A percentile compares a stretch with the other conserved stretches of the same genome.
Evolutionary conservation across 257 asterid genomes (phyloP).

Genomic region (Apocynum venetum): DNA sequence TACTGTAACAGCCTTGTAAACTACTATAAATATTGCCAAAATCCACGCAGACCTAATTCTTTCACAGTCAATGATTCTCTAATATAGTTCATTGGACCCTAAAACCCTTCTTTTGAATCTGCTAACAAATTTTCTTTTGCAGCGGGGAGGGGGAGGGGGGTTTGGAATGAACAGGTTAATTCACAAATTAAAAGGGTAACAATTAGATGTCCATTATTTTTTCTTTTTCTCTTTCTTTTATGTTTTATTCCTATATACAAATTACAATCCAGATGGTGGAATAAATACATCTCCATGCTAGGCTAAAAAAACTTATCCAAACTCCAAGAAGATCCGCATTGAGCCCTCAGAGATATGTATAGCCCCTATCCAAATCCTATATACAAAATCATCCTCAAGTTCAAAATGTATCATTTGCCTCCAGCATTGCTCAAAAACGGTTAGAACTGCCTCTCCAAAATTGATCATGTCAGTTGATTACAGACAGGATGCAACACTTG

Average conservation of each 20-base stretch:
- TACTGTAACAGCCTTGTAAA: too few relatives aligned
- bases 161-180: not conserved
- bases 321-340: not conserved
- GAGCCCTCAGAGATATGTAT: constrained; percentile 9
- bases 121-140: too few relatives aligned
- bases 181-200: not conserved
- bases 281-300: not conserved
- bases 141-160: too few relatives aligned
- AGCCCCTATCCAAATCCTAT: constrained; percentile 9
- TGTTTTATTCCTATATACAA: constrained; percentile 8
- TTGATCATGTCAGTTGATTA: constrained; percentile 11
- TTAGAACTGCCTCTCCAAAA: constrained; percentile 13
- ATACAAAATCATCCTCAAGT: constrained; percentile 13
- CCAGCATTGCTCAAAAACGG: not conserved
- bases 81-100: too few relatives aligned
- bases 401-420: constrained; percentile 6
- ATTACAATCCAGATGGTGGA: constrained; percentile 5
- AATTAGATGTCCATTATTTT: constrained; percentile 2
- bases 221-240: not conserved
- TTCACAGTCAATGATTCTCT: too few relatives aligned
- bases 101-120: too few relatives aligned
- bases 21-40: too few relatives aligned
- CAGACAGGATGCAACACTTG: not conserved
- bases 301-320: constrained; percentile 2
- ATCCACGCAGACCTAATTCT: too few relatives aligned